These are phyloP conservation scores for Neurospora cerealis DNA, from an alignment of 495 filamentous ascomycete species.

Conservation along the genomic window DNA sequence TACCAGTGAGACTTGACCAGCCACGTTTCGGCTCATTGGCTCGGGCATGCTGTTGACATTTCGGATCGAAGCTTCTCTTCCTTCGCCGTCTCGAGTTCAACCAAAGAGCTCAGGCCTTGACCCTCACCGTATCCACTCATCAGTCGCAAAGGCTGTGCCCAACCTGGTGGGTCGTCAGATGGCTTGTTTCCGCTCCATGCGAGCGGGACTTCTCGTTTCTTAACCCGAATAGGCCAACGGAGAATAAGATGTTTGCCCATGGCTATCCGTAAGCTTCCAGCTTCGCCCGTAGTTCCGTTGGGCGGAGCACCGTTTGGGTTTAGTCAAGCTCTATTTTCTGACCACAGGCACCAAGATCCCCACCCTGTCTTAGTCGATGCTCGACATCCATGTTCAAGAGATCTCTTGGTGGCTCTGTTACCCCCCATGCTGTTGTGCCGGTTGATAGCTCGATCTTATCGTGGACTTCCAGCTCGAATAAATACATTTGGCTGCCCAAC, in stretches of 20 bases:
- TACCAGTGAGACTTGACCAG: not conserved
- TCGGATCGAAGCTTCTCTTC: not conserved
- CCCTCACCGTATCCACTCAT: not conserved
- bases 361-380: not conserved
- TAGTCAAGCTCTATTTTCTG: not conserved
- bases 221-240: not conserved
- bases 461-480: slow-evolving; percentile 1
- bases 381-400: not conserved
- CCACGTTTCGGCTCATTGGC: not conserved
- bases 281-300: not conserved
- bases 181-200: not conserved
- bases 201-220: not conserved
- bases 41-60: not conserved
- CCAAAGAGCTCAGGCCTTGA: not conserved
- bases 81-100: not conserved
- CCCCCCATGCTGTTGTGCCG: not conserved
- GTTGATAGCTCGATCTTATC: not conserved
- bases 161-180: not conserved
- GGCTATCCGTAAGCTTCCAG: not conserved
- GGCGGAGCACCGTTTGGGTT: not conserved
- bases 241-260: not conserved
- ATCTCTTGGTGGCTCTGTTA: slow-evolving; percentile 2
- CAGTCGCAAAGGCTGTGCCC: not conserved
- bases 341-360: not conserved
- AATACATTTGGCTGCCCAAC: slow-evolving; percentile 2